Evolutionary conservation across 2,329 filamentous ascomycete species (phyloP), one percentile per base, ranked within the genome.

Genomic region (Calonectria honghensis): DNA sequence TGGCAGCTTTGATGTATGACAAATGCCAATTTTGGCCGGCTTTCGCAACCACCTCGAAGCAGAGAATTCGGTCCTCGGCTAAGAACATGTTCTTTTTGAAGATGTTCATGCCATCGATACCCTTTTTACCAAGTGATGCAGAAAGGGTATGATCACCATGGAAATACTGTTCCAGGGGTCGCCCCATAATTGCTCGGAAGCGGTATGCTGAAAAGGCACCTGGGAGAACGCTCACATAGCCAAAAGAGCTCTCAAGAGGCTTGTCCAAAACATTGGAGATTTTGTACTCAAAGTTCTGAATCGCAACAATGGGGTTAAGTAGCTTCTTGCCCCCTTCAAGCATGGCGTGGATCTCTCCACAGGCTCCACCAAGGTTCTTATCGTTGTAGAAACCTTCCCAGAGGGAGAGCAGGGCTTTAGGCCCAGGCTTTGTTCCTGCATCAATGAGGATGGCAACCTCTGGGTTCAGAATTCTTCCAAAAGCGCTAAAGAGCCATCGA

Each of bases 41-140:
- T n/a, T 65, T 65, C 13, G 61, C 61, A 18, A 65, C 61, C 11
- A 65, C 61, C 18, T 65, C 61, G 18, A 65, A 65, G 29, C 61
- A 65, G 11, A 65, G 61, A 27, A 65, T 65, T 48, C 61, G 39
- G 6, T 65, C 61, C 20, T 65, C 61, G 2, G 61, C 61, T 14
- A 65, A 50, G 20, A 65, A 65, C 61, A 65, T 65, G 31, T 65
- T 65, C 41, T 65, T 65, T 27, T 65, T 65, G 29, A 65, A 65
- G 31, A 65, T 65, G 11, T 65, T 65, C 61, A 65, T 65, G 10
- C 61, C 61, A 50, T 65, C 61, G 31, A 65, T 65, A 20, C 61
- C 61, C 18, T 65, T 65, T 13, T 65, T 65, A 24, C 61, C 61
- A n/a, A 65, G 61, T 1, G 39, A 50, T 2, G 39, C 41, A 32